Evolutionary conservation across 441 rosid species (phyloP).

Genomic region (Geranium incanum): DNA sequence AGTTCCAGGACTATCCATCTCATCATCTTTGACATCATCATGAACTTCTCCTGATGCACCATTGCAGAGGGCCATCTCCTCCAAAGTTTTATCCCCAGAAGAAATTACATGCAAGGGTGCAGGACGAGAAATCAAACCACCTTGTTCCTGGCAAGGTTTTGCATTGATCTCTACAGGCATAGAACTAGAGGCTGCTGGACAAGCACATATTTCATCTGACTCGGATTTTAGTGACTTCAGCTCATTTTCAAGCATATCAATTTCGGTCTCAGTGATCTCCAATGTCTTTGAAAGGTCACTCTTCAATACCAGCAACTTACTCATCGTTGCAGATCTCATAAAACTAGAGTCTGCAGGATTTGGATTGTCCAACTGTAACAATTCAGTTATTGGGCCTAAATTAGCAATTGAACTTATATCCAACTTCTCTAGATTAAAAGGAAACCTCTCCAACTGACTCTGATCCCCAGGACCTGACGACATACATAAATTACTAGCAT

Average conservation of each 20-base stretch:
- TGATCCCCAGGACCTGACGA: slow-evolving; percentile 60
- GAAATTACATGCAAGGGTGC: slow-evolving; percentile 42
- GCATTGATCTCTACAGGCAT: slow-evolving; percentile 24
- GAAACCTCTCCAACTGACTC: slow-evolving; percentile 39
- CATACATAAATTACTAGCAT: slow-evolving; percentile 46
- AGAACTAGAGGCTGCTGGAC: slow-evolving; percentile 33
- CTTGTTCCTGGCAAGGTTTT: slow-evolving; percentile 33
- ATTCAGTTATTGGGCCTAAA: slow-evolving; percentile 54
- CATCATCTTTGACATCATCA: slow-evolving; percentile 39
- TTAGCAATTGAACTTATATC: slow-evolving; percentile 43
- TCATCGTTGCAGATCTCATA: slow-evolving; percentile 44
- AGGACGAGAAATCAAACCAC: slow-evolving; percentile 27
- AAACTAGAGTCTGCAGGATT: slow-evolving; percentile 52
- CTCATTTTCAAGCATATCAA: slow-evolving; percentile 79
- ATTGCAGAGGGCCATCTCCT: slow-evolving; percentile 30
- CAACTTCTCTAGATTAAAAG: slow-evolving; percentile 66
- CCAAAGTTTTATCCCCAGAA: slow-evolving; percentile 34
- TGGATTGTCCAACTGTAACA: slow-evolving; percentile 62
- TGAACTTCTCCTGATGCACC: slow-evolving; percentile 34
- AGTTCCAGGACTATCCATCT: slow-evolving; percentile 60
- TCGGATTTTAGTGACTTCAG: slow-evolving; percentile 44
- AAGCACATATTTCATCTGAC: slow-evolving; percentile 28
- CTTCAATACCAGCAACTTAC: slow-evolving; percentile 60
- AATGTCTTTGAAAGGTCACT: slow-evolving; percentile 55
- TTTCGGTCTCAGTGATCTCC: slow-evolving; percentile 79